These are phyloP conservation scores for Theobroma cacao DNA, from an alignment of 345 rosid species.

Conservation along the genomic window DNA sequence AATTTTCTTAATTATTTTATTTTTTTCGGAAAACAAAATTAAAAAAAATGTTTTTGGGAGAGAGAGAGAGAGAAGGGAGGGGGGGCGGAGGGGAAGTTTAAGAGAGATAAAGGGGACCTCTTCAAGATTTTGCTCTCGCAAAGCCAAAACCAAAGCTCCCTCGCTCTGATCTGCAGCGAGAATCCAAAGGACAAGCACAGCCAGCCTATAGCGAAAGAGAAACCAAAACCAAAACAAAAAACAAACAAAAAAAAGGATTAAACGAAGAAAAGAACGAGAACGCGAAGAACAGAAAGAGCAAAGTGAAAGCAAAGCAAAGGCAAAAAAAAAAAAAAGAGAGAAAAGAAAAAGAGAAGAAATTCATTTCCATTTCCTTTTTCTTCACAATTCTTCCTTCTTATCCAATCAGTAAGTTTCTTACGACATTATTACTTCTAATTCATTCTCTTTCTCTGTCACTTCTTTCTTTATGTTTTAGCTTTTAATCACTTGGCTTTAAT, in stretches of 20 bases:
- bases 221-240: conserved; percentile 12
- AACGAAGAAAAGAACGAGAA: conserved; percentile 17
- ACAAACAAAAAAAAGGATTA: neutral
- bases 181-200: conserved; percentile 44
- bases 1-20: neutral
- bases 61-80: neutral
- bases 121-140: conserved; percentile 40
- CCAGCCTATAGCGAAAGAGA: conserved; percentile 12
- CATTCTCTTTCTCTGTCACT: conserved; percentile 13
- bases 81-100: conserved; percentile 14
- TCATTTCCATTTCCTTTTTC: conserved; percentile 20
- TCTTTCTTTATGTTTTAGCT: neutral
- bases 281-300: conserved; percentile 46
- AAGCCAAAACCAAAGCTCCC: conserved; percentile 39
- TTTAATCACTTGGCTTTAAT: neutral
- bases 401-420: conserved; percentile 61
- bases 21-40: neutral
- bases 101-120: conserved; percentile 40
- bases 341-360: conserved; percentile 11
- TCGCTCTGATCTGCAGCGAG: conserved; percentile 67
- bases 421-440: conserved; percentile 22
- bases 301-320: neutral
- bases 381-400: conserved; percentile 29
- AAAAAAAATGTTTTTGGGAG: conserved; percentile 13
- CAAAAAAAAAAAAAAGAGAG: conserved; percentile 4